These are phyloP conservation scores for Russula vinacea DNA, from an alignment of 768 basidiomycete genomes.

Conservation along the genomic window DNA sequence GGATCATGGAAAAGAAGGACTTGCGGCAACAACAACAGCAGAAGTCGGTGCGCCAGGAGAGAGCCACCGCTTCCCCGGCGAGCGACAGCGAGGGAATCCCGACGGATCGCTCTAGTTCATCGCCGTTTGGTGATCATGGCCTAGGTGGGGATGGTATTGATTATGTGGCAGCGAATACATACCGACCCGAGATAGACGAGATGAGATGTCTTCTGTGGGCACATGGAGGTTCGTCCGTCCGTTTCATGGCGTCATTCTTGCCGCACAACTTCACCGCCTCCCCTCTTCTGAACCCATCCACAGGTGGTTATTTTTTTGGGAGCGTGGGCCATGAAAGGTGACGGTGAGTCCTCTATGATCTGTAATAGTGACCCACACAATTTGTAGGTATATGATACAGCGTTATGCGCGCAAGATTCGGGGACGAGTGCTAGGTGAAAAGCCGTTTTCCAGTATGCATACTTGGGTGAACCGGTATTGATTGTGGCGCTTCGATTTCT, in stretches of 20 bases:
- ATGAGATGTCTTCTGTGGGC: constrained; percentile 80
- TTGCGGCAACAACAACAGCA: constrained; percentile 48
- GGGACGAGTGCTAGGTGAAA: constrained; percentile 76
- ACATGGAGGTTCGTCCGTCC: constrained; percentile 57
- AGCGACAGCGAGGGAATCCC: too few relatives aligned
- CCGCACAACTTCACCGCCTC: neutral
- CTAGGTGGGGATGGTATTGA: constrained; percentile 31
- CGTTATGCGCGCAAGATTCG: constrained; percentile 89
- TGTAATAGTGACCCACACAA: neutral
- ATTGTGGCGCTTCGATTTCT: neutral
- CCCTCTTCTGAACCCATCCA: constrained; percentile 20
- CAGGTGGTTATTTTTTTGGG: constrained; percentile 79
- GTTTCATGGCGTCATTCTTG: too few relatives aligned
- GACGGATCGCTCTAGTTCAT: neutral
- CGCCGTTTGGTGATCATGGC: constrained; percentile 25
- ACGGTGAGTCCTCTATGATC: constrained; percentile 6
- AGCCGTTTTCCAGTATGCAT: neutral
- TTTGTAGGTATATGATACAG: constrained; percentile 64
- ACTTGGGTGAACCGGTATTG: constrained; percentile 7
- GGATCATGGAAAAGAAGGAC: constrained; percentile 83
- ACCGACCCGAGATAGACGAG: constrained; percentile 72
- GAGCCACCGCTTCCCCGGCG: neutral
- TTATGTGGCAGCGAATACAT: constrained; percentile 34
- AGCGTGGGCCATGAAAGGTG: constrained; percentile 77
- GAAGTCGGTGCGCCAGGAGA: constrained; percentile 53